Base-by-base conservation (phyloP, 768 basidiomycete species). In the Hygrophorus pudorinus region DNA sequence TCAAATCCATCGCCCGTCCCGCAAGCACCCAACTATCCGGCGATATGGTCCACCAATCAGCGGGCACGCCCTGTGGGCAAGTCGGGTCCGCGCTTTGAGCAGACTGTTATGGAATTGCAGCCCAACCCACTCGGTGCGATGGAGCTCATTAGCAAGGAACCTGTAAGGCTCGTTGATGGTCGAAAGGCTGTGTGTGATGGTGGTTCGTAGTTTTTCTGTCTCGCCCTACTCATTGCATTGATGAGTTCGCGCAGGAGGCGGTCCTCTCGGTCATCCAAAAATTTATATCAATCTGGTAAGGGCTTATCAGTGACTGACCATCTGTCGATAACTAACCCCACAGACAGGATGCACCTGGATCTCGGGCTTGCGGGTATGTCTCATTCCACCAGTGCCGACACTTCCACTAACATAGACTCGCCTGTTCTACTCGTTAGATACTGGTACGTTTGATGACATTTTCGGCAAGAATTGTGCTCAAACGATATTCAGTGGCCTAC, bases 181-280 rank as follows among this genome's bases (percentile, higher is more conserved):
- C 73, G 94, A 53, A 89, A 79, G 62, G 92, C 91, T 2, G 72
- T 82, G 39, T 99, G 96, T 60, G 94, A 99, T 60, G 96, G 96
- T 56, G 94, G 96, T 97, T 52, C 16, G 43, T 5, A 40, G 30
- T 36, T 44, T 41, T 34, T 47, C 31, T 11, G 10, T 37, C 33
- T 27, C 45, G 41, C n/a, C 34, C 5, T 40, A 40, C 14, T 14
- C 44, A 31, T 24, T 40, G 34, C 45, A 44, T 48, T 38, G 16
- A 33, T 32, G 38, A 44, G 48, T 46, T 16, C 16, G 42, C 41
- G 42, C 34, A 98, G 94, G 94, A 64, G 83, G 81, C 59, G 96
- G 94, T 9, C 78, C 96, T 34, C 74, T 99, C 21, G 96, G 96
- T 17, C 96, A 99, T 60, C 96, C 96, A 4, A 93, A 91, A 70